Evolutionary conservation across 768 basidiomycete species (phyloP).

Genomic region (Tylopilus rubrobrunneus): DNA sequence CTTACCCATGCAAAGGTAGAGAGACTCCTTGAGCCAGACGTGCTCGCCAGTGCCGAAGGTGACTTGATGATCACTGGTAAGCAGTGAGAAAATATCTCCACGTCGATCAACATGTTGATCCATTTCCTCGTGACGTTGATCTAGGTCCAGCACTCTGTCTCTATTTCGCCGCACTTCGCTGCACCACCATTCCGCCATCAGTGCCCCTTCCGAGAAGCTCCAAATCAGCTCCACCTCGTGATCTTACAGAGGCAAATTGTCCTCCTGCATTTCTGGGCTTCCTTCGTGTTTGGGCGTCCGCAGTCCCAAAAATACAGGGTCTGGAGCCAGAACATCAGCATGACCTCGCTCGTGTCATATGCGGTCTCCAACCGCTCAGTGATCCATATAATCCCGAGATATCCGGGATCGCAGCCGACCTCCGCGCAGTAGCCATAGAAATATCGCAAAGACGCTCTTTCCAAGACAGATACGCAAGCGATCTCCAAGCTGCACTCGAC

Average conservation of each 20-base stretch:
- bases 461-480: constrained; percentile 71
- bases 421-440: constrained; percentile 84
- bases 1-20: constrained; percentile 77
- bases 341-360: constrained; percentile 80
- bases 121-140: neutral
- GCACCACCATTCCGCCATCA: constrained; percentile 71
- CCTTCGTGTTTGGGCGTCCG: constrained; percentile 66
- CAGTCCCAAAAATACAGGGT: constrained; percentile 61
- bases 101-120: neutral
- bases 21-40: constrained; percentile 63
- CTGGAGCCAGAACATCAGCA: constrained; percentile 66
- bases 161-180: constrained; percentile 79
- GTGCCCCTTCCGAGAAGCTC: constrained; percentile 67
- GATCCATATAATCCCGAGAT: constrained; percentile 41
- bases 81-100: constrained; percentile 22
- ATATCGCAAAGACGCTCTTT: constrained; percentile 82
- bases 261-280: constrained; percentile 66
- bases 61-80: constrained; percentile 85
- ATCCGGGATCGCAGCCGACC: constrained; percentile 67
- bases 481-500: constrained; percentile 78
- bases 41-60: constrained; percentile 72
- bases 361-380: constrained; percentile 47
- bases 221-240: constrained; percentile 46
- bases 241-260: constrained; percentile 66
- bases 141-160: constrained; percentile 77